A percentile compares a stretch with the other conserved stretches of the same genome.
phyloP scores from a whole-genome alignment of 257 asterid genomes.

The Phtheirospermum japonicum region DNA sequence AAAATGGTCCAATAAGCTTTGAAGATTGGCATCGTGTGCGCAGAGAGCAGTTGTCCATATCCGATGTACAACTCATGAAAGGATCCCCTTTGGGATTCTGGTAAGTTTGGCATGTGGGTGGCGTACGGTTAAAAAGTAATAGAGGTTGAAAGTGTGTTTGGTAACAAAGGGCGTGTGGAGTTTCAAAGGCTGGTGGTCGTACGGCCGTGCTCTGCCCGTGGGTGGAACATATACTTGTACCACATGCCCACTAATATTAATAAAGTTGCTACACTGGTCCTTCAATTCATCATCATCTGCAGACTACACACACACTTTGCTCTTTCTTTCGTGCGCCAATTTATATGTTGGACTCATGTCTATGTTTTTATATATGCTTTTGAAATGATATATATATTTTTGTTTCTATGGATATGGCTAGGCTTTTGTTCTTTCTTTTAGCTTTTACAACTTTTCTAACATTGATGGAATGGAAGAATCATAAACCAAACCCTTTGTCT shows the following conservation, averaged over 20 bases:
- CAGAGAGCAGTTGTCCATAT: constrained; percentile 18
- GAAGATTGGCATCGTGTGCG: too few species aligned
- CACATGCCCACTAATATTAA: constrained; percentile 29
- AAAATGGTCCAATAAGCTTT: too few species aligned
- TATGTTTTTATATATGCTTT: too few species aligned
- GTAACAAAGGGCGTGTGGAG: constrained; percentile 37
- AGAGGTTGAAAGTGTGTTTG: constrained; percentile 28
- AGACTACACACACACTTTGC: too few species aligned
- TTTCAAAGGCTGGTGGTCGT: constrained; percentile 25
- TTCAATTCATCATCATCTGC: too few species aligned
- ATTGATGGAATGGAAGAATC: neutral
- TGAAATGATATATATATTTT: too few species aligned
- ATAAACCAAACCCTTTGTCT: neutral
- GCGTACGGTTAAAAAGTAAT: constrained; percentile 7
- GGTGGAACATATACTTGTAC: neutral
- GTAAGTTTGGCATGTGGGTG: constrained; percentile 15
- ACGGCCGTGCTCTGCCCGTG: constrained; percentile 34
- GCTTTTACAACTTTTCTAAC: neutral
- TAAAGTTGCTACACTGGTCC: too few species aligned
- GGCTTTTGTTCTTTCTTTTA: neutral
- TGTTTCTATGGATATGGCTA: neutral
- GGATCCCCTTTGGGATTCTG: neutral
- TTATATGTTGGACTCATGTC: too few species aligned
- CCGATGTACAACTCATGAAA: constrained; percentile 24
- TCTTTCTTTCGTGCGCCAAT: too few species aligned